phyloP scores from a whole-genome alignment of 2,329 filamentous ascomycete genomes.

The Penicillium sp. region DNA sequence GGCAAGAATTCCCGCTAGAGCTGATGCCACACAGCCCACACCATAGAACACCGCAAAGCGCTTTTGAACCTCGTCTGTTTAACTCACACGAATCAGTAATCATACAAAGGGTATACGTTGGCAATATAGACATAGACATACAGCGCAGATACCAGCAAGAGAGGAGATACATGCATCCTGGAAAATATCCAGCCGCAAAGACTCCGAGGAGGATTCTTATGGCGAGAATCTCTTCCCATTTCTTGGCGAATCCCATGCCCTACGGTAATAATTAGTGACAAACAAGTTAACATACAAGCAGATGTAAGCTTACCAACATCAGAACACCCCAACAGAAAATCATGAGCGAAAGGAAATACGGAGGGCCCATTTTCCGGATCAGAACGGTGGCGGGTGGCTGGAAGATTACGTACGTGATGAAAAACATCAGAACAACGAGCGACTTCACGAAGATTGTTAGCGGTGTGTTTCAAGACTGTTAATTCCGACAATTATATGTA shows the following conservation, averaged over 20 bases:
- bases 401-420: slow-evolving; percentile 69
- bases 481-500: too few species aligned
- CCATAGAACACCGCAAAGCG: slow-evolving; percentile 69
- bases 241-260: too few species aligned
- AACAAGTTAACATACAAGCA: too few species aligned
- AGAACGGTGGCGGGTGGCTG: slow-evolving; percentile 70
- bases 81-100: too few species aligned
- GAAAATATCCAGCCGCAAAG: slow-evolving; percentile 12
- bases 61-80: slow-evolving; percentile 61
- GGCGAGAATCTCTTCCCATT: too few species aligned
- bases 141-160: slow-evolving; percentile 50
- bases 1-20: slow-evolving; percentile 66
- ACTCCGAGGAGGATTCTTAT: slow-evolving; percentile 10
- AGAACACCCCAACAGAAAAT: slow-evolving; percentile 15
- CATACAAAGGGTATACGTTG: too few species aligned
- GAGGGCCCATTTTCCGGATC: slow-evolving; percentile 61
- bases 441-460: too few species aligned
- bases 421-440: slow-evolving; percentile 58
- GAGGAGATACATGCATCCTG: slow-evolving; percentile 29
- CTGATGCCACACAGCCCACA: slow-evolving; percentile 64
- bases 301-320: slow-evolving; percentile 10
- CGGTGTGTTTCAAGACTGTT: too few species aligned
- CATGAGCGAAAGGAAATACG: slow-evolving; percentile 28
- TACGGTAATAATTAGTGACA: too few species aligned
- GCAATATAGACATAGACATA: too few species aligned